These are phyloP conservation scores for Pseudonitzschia delicatissima DNA, from an alignment of 108 stramenopile genomes.

Conservation along the genomic window DNA sequence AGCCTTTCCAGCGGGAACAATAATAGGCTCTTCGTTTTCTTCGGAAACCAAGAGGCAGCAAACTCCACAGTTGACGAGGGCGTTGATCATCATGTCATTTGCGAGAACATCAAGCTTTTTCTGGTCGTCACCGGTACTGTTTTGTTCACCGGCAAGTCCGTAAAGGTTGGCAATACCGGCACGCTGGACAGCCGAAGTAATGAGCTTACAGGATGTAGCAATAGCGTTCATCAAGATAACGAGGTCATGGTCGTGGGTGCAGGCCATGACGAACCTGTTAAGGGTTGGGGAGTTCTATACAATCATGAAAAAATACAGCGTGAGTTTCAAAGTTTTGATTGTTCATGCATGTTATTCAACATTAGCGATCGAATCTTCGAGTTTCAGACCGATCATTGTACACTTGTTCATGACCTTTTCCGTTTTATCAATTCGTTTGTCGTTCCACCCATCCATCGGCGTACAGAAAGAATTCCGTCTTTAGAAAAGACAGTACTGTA, in stretches of 20 bases:
- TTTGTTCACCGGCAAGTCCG: constrained; percentile 95
- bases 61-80: constrained; percentile 86
- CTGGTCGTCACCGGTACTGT: constrained; percentile 97
- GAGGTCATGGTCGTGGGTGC: constrained; percentile 76
- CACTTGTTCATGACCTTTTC: too few species aligned
- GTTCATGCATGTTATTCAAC: too few species aligned
- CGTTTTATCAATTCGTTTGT: too few species aligned
- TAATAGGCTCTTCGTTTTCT: constrained; percentile 98
- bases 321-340: not conserved
- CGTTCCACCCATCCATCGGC: too few species aligned
- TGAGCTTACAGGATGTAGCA: constrained; percentile 85
- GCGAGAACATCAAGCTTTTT: constrained; percentile 99
- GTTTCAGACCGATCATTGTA: too few species aligned
- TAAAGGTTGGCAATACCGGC: constrained; percentile 90
- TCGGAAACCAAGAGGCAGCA: constrained; percentile 96
- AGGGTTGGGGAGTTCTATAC: constrained; percentile 74
- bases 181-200: constrained; percentile 82
- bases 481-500: too few species aligned
- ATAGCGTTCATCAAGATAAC: constrained; percentile 85
- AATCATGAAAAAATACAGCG: not conserved
- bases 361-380: not conserved
- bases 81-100: constrained; percentile 99
- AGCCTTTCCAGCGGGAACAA: constrained; percentile 77
- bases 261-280: constrained; percentile 81
- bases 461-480: too few species aligned